Percentiles rank a stretch among this genome's conserved stretches.
Conservation (phyloP, 2,329 filamentous ascomycete species). For the Verticillium albo-atrum region DNA sequence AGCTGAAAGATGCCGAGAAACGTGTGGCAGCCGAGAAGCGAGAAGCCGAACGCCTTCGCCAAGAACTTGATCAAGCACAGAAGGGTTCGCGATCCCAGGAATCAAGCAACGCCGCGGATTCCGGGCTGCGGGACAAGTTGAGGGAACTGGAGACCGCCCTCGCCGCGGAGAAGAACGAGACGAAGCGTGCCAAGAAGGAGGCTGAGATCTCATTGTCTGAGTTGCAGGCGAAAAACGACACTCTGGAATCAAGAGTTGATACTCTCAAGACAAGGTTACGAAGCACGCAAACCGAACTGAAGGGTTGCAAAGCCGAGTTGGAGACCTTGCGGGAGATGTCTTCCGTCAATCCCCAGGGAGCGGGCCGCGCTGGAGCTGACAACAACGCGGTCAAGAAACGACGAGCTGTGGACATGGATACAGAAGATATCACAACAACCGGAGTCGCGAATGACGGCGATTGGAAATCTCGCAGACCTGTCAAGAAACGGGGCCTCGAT, state of each 20-base stretch:
- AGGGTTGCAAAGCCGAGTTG: slow-evolving; percentile 44
- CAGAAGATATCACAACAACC: slow-evolving; percentile 13
- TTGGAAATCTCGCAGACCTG: slow-evolving; percentile 31
- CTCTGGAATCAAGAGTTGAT: slow-evolving; percentile 67
- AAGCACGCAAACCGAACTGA: slow-evolving; percentile 67
- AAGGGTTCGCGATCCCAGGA: neutral
- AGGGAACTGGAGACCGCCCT: slow-evolving; percentile 31
- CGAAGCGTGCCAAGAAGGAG: slow-evolving; percentile 39
- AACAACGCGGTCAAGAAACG: slow-evolving; percentile 39
- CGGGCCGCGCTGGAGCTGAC: slow-evolving; percentile 1
- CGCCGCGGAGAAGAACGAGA: slow-evolving; percentile 36
- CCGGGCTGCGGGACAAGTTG: slow-evolving; percentile 31
- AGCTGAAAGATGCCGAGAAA: slow-evolving; percentile 30
- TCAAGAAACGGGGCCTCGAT: slow-evolving; percentile 54
- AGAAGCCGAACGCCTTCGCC: slow-evolving; percentile 8
- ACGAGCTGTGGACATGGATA: slow-evolving; percentile 13
- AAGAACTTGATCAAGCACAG: neutral
- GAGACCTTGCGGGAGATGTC: slow-evolving; percentile 16
- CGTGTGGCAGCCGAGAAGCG: slow-evolving; percentile 25
- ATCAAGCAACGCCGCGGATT: slow-evolving; percentile 37
- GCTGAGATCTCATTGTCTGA: slow-evolving; percentile 53
- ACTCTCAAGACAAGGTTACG: slow-evolving; percentile 66
- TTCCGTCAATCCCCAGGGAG: slow-evolving; percentile 12
- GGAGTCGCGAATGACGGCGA: slow-evolving; percentile 41
- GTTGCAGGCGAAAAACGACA: slow-evolving; percentile 56